Base-by-base conservation (phyloP, 345 rosid species). In the Erysimum cheiranthoides region DNA sequence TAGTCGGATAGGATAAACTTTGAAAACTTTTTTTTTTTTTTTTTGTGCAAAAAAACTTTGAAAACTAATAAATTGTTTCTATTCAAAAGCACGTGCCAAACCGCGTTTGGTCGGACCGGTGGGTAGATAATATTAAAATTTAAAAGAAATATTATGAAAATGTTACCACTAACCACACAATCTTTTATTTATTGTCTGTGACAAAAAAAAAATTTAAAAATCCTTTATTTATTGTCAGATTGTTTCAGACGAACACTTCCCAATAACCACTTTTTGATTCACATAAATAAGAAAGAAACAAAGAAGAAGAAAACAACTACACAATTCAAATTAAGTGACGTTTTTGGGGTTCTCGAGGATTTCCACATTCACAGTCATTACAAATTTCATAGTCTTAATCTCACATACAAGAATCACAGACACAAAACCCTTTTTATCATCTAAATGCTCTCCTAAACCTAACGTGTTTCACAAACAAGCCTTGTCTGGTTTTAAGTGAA, bases 401-500 rank as follows among this genome's bases (percentile, higher is more conserved):
- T 73, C n/a, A 66, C 59, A 57, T n/a, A 43, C 52, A 36, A 57
- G 32, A 68, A 49, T 66, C 40, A 66, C 16, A 35, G n/a, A 35
- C 61, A 59, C 51, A 46, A 46, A 8, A 16, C 14, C 12, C 36
- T 2, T 67, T 9, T 45, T n/a, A n/a, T 39, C 0, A 51, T 42
- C 73, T 50, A 68, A 30, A 39, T 39, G n/a, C 18, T 43, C 27
- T 47, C 31, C 70, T 40, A 52, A 14, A 32, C 68, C 81, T 78
- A 78, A 71, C 68, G 10, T 71, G 61, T 10, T 2, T 2, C 2
- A 31, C 49, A 66, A 65, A 27, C 16, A 71, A 34, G 27, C 54
- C 30, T 31, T 52, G 12, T 43, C 12, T 34, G 25, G 18, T 10
- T 30, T 86, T 87, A 88, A 50, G 91, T 82, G 78, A 86, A 81